Percentiles rank a stretch among this genome's conserved stretches.
phyloP scores from a whole-genome alignment of 768 basidiomycete species.

The Boletus reticulatus region DNA sequence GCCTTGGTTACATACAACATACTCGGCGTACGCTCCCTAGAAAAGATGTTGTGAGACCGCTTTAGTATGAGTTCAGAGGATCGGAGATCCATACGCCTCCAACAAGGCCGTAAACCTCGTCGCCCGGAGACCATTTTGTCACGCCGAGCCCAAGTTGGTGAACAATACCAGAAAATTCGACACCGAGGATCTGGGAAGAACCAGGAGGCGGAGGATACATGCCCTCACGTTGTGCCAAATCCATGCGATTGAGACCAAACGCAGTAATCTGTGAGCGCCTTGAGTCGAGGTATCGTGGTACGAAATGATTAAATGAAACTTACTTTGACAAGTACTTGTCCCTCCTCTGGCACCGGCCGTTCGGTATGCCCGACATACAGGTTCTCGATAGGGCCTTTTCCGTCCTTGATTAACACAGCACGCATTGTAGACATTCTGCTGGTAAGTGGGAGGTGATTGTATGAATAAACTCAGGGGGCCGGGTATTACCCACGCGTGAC shows the following conservation, averaged over 20 bases:
- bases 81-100: constrained; percentile 58
- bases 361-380: constrained; percentile 74
- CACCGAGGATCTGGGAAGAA: constrained; percentile 72
- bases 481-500: too few relatives aligned
- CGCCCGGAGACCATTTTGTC: constrained; percentile 55
- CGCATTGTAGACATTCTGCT: constrained; percentile 50
- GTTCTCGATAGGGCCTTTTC: constrained; percentile 70
- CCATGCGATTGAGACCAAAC: constrained; percentile 91
- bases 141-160: constrained; percentile 50
- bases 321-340: constrained; percentile 81
- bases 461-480: too few relatives aligned
- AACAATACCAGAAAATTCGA: constrained; percentile 80
- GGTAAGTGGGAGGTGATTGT: too few relatives aligned
- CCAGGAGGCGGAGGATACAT: constrained; percentile 79
- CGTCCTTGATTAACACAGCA: constrained; percentile 75
- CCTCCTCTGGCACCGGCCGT: constrained; percentile 52
- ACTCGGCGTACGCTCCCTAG: constrained; percentile 92
- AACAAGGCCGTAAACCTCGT: constrained; percentile 78
- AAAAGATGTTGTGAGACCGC: neutral
- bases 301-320: constrained; percentile 10
- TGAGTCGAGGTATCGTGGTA: neutral
- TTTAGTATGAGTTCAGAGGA: neutral
- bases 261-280: constrained; percentile 55
- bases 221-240: constrained; percentile 69
- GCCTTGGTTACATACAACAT: constrained; percentile 61